Percentiles rank a stretch among this genome's conserved stretches.
Evolutionary conservation across 2,329 filamentous ascomycete species (phyloP).

Genomic region (Scortechinia acanthostroma): DNA sequence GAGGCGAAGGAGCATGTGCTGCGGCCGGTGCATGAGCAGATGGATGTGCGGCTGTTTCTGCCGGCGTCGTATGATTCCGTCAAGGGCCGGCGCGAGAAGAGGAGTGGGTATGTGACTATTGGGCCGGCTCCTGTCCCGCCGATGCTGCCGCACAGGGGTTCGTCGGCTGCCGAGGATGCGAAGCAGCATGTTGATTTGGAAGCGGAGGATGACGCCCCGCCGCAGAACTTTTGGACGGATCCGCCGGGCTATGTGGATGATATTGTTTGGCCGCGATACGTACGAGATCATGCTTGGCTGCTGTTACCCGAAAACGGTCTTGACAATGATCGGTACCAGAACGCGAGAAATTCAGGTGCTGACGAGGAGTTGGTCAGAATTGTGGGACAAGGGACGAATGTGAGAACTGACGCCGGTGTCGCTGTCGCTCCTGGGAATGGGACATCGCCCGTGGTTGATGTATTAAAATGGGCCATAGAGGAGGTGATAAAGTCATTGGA

Average conservation of each 20-base stretch:
- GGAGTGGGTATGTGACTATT: background rate
- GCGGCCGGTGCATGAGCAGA: background rate
- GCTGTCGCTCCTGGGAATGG: background rate
- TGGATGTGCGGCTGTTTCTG: background rate
- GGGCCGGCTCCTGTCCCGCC: background rate
- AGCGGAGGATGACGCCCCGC: background rate
- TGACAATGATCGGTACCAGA: too few species aligned
- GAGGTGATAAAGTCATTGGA: constrained; percentile 1
- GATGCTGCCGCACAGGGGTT: background rate
- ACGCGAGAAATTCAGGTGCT: too few species aligned
- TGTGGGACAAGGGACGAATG: background rate
- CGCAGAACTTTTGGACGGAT: background rate
- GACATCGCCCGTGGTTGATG: background rate
- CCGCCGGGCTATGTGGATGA: constrained; percentile 2
- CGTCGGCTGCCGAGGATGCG: background rate
- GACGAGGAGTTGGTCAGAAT: background rate
- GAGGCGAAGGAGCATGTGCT: background rate
- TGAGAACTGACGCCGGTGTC: background rate
- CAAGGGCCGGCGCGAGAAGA: background rate
- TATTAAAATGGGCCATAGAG: background rate
- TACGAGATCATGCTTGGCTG: background rate
- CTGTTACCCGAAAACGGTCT: background rate
- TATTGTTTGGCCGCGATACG: constrained; percentile 2
- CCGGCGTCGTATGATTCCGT: background rate
- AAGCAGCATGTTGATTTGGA: background rate